Evolutionary conservation across 257 asterid genomes (phyloP), one percentile per base, ranked within the genome.

Genomic region (Fraxinus quadrangulata): DNA sequence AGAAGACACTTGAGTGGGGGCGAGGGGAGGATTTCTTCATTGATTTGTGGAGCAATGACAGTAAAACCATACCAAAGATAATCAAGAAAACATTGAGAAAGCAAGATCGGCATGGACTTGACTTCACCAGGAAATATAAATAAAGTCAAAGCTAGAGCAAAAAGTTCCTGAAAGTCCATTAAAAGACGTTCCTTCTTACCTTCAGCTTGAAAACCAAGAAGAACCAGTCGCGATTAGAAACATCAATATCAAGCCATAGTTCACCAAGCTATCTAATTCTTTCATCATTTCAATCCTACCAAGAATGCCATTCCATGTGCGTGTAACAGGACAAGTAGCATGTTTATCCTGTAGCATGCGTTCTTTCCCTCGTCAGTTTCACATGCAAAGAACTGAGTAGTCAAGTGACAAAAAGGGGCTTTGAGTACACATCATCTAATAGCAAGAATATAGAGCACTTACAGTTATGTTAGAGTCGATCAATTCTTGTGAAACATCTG

Each of bases 321-420:
- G 89, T n/a, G 97, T 88, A 78, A 89, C 87, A 61, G 98, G 98
- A 84, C 97, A 91, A 71, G 73, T 70, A 40, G 67, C 84, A 67
- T 84, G 84, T 85, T 84, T 80, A 65, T 72, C 91, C 96, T 89
- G 92, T 80, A 72, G 79, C 70, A 75, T 9, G 45, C 3, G 37
- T 51, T 47, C 45, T 71, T 39, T 21, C 28, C 59, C 59, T 81
- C 11, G 54, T 81, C 51, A 84, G 70, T 73, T 79, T 73, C 66
- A 71, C 56, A 51, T 42, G 37, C 33, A 72, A 61, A 24, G 51
- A 54, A 49, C 70, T 67, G 36, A 49, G n/a, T 33, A 26, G 51
- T 19, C 51, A 71, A 77, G 16, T 28, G 59, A 67, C 5, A 45
- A 24, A 9, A 17, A 42, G 63, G 54, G 5, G 45, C 11, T 23